Base-by-base conservation (phyloP, 306 rosid species). In the Cicer bijugum region DNA sequence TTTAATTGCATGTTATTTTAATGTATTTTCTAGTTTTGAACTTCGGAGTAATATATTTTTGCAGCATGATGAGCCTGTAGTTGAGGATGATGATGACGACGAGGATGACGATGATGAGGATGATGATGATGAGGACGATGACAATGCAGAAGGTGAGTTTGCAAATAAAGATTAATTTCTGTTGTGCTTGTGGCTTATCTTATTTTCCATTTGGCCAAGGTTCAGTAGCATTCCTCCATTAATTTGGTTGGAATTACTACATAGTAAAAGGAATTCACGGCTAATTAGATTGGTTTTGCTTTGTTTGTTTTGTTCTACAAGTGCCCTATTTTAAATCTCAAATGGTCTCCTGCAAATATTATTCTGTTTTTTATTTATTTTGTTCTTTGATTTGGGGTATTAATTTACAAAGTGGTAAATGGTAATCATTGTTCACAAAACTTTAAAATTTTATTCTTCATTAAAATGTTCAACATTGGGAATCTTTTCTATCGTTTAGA, bases 31-130 rank as follows among this genome's bases (percentile, higher is more conserved):
- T 39, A 10, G 12, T 42, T 40, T 15, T 67, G 35, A 72, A 55
- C 40, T 15, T 61, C 4, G 20, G 45, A 12, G 16, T 70, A 0
- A 3, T 67, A 62, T 62, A 20, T 40, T 40, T 40, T 46, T 69
- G 82, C 64, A 90, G 98, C 70, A 84, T 14, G 98, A 93, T 77
- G 89, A 89, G 63, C 97, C 96, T 15, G 73, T 88, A 28, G 85
- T 91, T 17, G 97, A 93, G 70, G 97, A 91, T 8, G 97, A 91
- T 1, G 93, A 89, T 0, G 97, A 87, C 0, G 94, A 88, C 0
- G 97, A 93, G 0, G 97, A 90, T 0, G 88, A 81, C 0, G 96
- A 93, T 0, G 98, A 90, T 0, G 83, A 84, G 0, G 96, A 93
- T 0, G 98, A 93, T 0, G 92, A 91, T 12, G 71, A 65, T 11